Conservation (phyloP, 805 yeast species). For the Lipomyces spencermartinsiae region DNA sequence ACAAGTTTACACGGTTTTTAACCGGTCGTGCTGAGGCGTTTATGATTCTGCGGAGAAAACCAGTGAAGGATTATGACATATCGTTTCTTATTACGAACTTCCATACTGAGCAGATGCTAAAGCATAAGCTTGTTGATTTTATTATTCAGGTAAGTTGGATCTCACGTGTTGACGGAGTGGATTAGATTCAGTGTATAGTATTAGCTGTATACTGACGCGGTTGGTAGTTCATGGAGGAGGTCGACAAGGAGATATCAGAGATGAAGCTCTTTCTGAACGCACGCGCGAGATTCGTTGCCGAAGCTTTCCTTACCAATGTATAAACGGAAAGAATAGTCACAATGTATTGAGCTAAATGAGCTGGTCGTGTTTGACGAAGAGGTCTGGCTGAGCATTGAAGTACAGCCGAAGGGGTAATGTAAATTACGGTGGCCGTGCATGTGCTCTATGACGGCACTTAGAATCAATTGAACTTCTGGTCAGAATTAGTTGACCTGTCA, state of each 20-base stretch:
- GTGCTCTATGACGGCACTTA: background rate
- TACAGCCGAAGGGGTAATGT: background rate
- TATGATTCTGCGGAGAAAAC: constrained; percentile 87
- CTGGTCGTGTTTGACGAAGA: background rate
- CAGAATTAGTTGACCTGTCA: background rate
- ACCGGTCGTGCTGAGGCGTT: constrained; percentile 96
- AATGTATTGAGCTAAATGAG: background rate
- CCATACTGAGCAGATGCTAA: constrained; percentile 95
- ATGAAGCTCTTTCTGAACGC: constrained; percentile 97
- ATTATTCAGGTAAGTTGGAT: constrained; percentile 66
- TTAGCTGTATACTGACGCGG: constrained; percentile 7
- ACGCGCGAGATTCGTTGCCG: constrained; percentile 97
- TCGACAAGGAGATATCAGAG: constrained; percentile 97
- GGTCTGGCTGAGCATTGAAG: background rate
- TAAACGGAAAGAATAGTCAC: constrained; percentile 2
- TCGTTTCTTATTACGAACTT: constrained; percentile 91
- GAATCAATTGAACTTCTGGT: background rate
- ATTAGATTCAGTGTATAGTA: background rate
- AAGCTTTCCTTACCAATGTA: constrained; percentile 74
- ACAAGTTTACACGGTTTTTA: constrained; percentile 89
- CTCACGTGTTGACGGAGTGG: background rate
- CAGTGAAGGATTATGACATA: constrained; percentile 89
- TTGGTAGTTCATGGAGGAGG: constrained; percentile 88
- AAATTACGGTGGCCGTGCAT: background rate
- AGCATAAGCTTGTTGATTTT: constrained; percentile 93